Percentiles rank a stretch among this genome's conserved stretches.
These are phyloP conservation scores for Colletotrichum tamarilloi DNA, from an alignment of 2,329 filamentous ascomycete genomes.

Conservation along the genomic window DNA sequence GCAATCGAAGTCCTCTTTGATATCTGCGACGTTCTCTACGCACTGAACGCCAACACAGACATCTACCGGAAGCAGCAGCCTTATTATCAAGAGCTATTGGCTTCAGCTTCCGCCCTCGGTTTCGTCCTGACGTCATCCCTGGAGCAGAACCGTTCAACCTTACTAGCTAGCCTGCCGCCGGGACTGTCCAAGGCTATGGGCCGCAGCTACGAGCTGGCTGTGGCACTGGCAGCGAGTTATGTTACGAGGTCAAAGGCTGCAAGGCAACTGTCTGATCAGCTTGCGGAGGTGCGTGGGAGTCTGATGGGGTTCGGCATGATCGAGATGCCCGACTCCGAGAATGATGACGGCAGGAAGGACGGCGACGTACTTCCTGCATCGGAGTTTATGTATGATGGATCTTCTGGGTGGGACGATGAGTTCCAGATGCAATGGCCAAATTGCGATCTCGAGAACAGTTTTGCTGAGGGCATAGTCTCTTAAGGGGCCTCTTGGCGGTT, in stretches of 20 bases:
- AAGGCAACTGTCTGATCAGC: background rate
- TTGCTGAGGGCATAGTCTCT: background rate
- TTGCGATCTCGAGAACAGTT: background rate
- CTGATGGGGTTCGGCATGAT: background rate
- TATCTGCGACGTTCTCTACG: constrained; percentile 1
- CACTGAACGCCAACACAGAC: constrained; percentile 1
- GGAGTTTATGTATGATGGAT: background rate
- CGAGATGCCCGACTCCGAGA: background rate
- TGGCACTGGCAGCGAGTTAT: background rate
- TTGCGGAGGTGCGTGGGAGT: background rate
- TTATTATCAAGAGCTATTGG: background rate
- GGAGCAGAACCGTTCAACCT: background rate
- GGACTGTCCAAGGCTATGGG: background rate
- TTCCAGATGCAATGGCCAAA: background rate
- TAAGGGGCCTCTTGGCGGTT: background rate
- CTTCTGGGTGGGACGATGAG: background rate
- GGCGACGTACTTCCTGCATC: background rate
- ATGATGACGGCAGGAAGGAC: background rate
- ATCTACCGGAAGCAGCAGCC: constrained; percentile 12
- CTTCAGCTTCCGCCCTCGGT: background rate
- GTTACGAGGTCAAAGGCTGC: background rate
- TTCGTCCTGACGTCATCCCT: background rate
- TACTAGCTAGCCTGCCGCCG: background rate
- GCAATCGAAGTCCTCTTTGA: constrained; percentile 7
- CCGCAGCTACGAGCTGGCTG: background rate